phyloP scores from a whole-genome alignment of 805 yeast species.

The Metschnikowia drakensbergensis region DNA sequence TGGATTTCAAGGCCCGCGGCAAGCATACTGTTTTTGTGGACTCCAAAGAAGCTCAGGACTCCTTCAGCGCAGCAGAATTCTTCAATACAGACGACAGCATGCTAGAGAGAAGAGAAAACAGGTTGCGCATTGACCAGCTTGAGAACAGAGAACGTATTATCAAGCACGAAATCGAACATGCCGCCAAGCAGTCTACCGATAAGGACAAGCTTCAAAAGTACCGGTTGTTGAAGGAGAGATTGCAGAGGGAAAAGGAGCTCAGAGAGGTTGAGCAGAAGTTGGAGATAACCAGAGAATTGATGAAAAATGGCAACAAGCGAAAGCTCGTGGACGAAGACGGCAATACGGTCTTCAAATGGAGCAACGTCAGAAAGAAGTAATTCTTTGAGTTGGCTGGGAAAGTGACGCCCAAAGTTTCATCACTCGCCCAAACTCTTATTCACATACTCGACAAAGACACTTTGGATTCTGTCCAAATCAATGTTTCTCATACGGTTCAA shows the following conservation, averaged over 20 bases:
- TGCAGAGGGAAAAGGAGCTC: conserved; percentile 69
- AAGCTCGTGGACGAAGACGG: conserved; percentile 68
- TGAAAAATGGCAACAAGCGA: conserved; percentile 87
- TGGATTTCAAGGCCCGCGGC: conserved; percentile 57
- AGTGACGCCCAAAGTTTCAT: neutral
- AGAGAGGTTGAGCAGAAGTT: conserved; percentile 64
- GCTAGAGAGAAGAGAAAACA: conserved; percentile 63
- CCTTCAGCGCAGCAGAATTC: conserved; percentile 59
- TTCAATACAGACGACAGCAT: conserved; percentile 70
- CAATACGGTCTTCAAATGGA: conserved; percentile 76
- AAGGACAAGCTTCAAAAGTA: conserved; percentile 59
- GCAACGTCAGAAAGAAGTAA: conserved; percentile 61
- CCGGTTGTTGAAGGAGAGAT: conserved; percentile 55
- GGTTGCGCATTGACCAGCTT: conserved; percentile 62
- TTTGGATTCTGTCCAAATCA: conserved; percentile 62
- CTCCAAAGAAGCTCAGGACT: conserved; percentile 47
- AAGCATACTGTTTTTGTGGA: conserved; percentile 87
- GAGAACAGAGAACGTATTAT: conserved; percentile 34
- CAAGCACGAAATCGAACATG: conserved; percentile 30
- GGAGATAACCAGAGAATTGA: conserved; percentile 76
- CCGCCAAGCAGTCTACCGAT: conserved; percentile 35
- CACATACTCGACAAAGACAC: conserved; percentile 75
- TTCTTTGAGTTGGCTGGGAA: neutral
- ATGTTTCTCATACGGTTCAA: conserved; percentile 76
- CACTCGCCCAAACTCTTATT: conserved; percentile 50